A percentile compares a stretch with the other conserved stretches of the same genome.
Conservation (phyloP, 306 rosid species). For the Cyamopsis tetragonoloba region DNA sequence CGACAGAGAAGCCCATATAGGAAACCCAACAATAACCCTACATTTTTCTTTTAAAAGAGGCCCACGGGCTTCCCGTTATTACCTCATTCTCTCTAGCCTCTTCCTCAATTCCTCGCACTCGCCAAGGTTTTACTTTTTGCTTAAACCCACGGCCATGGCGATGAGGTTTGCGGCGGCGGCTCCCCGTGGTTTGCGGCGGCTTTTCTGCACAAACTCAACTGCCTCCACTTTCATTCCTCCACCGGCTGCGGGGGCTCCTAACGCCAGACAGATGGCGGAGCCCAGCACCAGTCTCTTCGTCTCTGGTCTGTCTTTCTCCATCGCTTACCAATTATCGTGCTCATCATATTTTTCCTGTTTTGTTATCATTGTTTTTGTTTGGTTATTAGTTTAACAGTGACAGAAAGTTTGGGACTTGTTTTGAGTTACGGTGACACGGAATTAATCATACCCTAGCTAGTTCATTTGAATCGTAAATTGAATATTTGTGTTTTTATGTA, state of each 20-base stretch:
- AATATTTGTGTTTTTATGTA: neutral
- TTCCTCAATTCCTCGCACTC: neutral
- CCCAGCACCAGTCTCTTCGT: conserved; percentile 88
- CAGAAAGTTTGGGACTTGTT: neutral
- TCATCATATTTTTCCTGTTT: neutral
- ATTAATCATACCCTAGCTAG: neutral
- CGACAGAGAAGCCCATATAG: too few species aligned
- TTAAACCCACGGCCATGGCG: conserved; percentile 49
- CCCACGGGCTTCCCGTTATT: neutral
- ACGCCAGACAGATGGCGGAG: conserved; percentile 56
- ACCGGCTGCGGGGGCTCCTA: conserved; percentile 26
- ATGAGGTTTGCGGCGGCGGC: conserved; percentile 59
- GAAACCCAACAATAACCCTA: too few species aligned
- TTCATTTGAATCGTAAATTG: neutral
- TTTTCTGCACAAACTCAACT: conserved; percentile 42
- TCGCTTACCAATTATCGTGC: too few species aligned
- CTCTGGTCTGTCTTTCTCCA: conserved; percentile 45
- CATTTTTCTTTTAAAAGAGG: neutral
- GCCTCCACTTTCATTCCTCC: conserved; percentile 44
- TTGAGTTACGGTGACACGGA: neutral
- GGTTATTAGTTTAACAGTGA: neutral
- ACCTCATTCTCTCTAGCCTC: neutral
- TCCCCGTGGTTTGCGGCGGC: conserved; percentile 51
- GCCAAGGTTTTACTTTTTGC: conserved; percentile 33
- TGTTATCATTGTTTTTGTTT: neutral